A percentile compares a stretch with the other conserved stretches of the same genome.
Conservation (phyloP, 495 filamentous ascomycete species). For the Penicillium silybi region DNA sequence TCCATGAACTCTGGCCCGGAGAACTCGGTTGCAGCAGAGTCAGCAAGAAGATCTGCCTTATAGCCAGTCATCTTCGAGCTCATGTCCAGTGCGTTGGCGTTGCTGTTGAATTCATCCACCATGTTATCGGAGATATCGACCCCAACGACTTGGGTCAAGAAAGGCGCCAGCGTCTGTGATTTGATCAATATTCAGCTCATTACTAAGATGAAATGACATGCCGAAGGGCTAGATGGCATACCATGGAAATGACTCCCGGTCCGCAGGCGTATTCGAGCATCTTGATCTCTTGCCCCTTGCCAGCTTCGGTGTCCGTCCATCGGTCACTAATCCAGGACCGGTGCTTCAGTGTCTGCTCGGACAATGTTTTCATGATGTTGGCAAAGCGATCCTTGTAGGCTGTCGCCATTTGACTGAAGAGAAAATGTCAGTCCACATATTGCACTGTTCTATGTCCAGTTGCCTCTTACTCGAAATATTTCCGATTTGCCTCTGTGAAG, state of each 20-base stretch:
- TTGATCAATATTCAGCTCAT: not conserved
- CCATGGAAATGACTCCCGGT: conserved; percentile 58
- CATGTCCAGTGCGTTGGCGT: conserved; percentile 35
- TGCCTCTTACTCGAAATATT: conserved; percentile 48
- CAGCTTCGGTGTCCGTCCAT: conserved; percentile 43
- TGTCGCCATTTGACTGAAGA: conserved; percentile 36
- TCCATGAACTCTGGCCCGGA: conserved; percentile 46
- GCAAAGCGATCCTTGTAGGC: conserved; percentile 46
- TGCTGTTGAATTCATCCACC: conserved; percentile 55
- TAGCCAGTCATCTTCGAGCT: conserved; percentile 52
- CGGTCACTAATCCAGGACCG: conserved; percentile 61
- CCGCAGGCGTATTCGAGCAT: conserved; percentile 77
- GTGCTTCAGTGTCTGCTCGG: conserved; percentile 39
- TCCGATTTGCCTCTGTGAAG: conserved; percentile 49
- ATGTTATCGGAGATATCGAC: conserved; percentile 67
- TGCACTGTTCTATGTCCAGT: not conserved
- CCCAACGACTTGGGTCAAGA: conserved; percentile 56
- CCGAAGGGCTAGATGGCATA: conserved; percentile 17
- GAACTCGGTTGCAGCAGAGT: conserved; percentile 36
- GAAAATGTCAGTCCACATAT: not conserved
- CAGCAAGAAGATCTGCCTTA: conserved; percentile 54
- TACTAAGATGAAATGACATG: not conserved
- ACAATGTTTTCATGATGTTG: conserved; percentile 24
- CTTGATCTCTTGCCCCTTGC: conserved; percentile 45
- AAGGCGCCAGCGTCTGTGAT: conserved; percentile 53